Evolutionary conservation across 2,329 filamentous ascomycete species (phyloP).

Genomic region (Venturiaceae sp.): DNA sequence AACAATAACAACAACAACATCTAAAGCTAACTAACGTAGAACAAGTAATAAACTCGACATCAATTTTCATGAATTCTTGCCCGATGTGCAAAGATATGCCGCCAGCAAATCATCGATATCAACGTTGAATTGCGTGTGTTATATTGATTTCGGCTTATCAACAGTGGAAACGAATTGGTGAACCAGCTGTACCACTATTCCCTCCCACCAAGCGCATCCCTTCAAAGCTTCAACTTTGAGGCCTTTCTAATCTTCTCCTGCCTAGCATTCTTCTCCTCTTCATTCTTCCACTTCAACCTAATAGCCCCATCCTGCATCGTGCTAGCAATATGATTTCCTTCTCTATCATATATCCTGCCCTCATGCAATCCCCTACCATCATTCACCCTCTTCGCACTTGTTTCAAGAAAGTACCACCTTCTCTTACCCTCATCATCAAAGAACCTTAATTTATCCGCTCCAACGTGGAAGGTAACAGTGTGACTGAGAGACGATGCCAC

Average conservation of each 20-base stretch:
- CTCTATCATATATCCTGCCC: conserved; percentile 1
- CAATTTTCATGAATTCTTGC: no score
- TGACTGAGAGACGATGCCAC: neutral
- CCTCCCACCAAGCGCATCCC: no score
- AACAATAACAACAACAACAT: no score
- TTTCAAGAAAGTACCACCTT: neutral
- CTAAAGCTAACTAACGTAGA: no score
- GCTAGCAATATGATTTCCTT: neutral
- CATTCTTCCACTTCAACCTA: conserved; percentile 1
- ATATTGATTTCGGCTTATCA: no score
- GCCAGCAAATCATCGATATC: no score
- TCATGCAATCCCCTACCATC: conserved; percentile 1
- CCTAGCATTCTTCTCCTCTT: neutral
- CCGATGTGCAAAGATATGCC: no score
- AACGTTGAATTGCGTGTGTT: no score
- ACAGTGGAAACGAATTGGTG: no score
- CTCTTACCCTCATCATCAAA: neutral
- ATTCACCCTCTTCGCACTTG: neutral
- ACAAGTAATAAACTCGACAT: no score
- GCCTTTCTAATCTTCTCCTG: neutral
- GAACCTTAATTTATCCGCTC: neutral
- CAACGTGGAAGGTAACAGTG: conserved; percentile 1
- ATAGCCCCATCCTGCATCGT: conserved; percentile 5
- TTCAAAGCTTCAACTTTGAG: no score
- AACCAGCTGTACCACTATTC: no score